Evolutionary conservation across 2,329 filamentous ascomycete species (phyloP), one percentile per base, ranked within the genome.

Genomic region (Phaeosphaeria sp.): DNA sequence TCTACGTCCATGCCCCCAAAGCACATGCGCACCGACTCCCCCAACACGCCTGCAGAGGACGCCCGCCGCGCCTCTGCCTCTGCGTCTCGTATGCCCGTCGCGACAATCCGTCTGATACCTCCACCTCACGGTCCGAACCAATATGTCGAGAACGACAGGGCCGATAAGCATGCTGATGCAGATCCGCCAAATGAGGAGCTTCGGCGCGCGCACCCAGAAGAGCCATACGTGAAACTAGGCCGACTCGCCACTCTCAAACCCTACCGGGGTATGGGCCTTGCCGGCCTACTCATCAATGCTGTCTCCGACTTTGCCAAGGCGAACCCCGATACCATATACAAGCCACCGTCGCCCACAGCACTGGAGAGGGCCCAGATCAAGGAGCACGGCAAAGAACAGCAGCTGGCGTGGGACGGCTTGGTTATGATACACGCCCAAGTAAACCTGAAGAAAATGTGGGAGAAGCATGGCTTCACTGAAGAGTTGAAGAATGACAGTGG

Each of bases 151-250:
- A 71, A 39, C 11, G 27, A 52, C 18, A 49, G 60, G 30, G 53
- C 44, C 7, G 67, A 75, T 62, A 72, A 67, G 55, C 73, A 76
- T 33, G 46, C 69, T 2, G 68, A 75, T 54, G 67, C 71, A 11
- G 71, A 72, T 21, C 69, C 73, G 1, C 67, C 69, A 0, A 41
- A 23, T 1, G 46, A 56, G 42, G 51, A 41, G 62, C 60, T 21
- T 18, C 68, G 66, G 56, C 50, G 79, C 83, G 63, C 84, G 86
- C 83, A 90, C 68, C 85, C 84, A 6, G 72, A 80, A 39, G 92
- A 96, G 69, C 87, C 90, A 0, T 96, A 94, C 75, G 82, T 96
- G 62, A 96, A 94, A 78, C 78, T 97, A 1, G 92, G 92, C 5
- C 85, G 92, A 0, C 81, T 97, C 25, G 90, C 92, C 0, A 89